Conservation (phyloP, 371 early-diverging fungal genomes). For the Actinomucor elegans region DNA sequence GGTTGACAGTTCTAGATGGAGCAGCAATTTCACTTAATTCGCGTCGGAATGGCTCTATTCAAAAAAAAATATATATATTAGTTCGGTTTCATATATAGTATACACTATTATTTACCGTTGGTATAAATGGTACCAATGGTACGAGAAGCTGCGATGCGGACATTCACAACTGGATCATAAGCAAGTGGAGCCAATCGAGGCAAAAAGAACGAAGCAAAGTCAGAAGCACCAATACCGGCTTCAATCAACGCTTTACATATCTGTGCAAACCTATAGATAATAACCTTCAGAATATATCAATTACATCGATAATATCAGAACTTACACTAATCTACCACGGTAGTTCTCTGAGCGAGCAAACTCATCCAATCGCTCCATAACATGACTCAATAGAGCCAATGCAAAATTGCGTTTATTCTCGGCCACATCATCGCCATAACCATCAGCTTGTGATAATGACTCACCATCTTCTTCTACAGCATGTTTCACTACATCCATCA, state of each 20-base stretch:
- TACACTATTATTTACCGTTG: slow-evolving; percentile 25
- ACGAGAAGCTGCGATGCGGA: slow-evolving; percentile 37
- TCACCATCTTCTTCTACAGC: slow-evolving; percentile 51
- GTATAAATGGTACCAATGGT: slow-evolving; percentile 27
- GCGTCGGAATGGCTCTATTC: slow-evolving; percentile 18
- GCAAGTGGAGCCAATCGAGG: slow-evolving; percentile 34
- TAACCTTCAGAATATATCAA: background rate
- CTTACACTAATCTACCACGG: slow-evolving; percentile 45
- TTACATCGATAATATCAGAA: background rate
- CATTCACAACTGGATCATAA: slow-evolving; percentile 38
- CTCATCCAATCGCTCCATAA: slow-evolving; percentile 51
- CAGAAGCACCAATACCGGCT: slow-evolving; percentile 27
- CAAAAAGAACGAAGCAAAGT: slow-evolving; percentile 36
- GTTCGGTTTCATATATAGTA: background rate
- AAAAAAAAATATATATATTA: background rate
- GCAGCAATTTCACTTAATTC: slow-evolving; percentile 25
- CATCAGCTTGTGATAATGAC: slow-evolving; percentile 32
- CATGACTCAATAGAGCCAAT: slow-evolving; percentile 42
- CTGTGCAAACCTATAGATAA: slow-evolving; percentile 31
- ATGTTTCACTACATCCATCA: slow-evolving; percentile 46
- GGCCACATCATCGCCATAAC: slow-evolving; percentile 26
- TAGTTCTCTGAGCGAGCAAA: slow-evolving; percentile 44
- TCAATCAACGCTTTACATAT: slow-evolving; percentile 36
- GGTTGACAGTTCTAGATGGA: slow-evolving; percentile 15
- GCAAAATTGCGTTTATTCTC: slow-evolving; percentile 43